A percentile compares a stretch with the other conserved stretches of the same genome.
phyloP scores from a whole-genome alignment of 306 rosid genomes.

The Casuarina equisetifolia region DNA sequence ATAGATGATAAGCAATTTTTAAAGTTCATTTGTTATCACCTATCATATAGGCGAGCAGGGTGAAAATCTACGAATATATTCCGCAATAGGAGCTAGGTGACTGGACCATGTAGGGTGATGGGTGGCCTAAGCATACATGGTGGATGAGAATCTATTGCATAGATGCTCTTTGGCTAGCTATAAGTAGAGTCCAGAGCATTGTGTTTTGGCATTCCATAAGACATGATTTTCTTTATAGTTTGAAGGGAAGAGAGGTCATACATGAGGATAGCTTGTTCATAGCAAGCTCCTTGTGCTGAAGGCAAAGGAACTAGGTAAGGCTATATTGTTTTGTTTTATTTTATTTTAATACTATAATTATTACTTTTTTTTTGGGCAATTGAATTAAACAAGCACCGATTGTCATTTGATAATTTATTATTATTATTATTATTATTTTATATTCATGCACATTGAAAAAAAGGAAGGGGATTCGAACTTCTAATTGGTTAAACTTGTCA shows the following conservation, averaged over 20 bases:
- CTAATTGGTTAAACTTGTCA: too few relatives aligned
- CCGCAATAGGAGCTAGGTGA: slow-evolving; percentile 22
- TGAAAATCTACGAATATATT: slow-evolving; percentile 44
- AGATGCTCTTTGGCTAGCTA: slow-evolving; percentile 25
- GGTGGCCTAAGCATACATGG: background rate
- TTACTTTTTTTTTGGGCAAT: too few relatives aligned
- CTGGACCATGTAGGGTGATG: slow-evolving; percentile 14
- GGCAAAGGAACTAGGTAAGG: too few relatives aligned
- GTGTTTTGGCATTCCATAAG: background rate
- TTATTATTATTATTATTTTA: too few relatives aligned
- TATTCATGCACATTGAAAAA: too few relatives aligned
- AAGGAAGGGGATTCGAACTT: too few relatives aligned
- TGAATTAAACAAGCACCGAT: too few relatives aligned
- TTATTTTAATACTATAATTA: too few relatives aligned
- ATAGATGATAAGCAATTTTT: slow-evolving; percentile 15
- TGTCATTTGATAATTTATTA: too few relatives aligned
- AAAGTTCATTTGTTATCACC: slow-evolving; percentile 13
- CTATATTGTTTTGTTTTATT: too few relatives aligned
- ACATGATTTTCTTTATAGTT: background rate
- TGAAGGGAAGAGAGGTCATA: slow-evolving; percentile 41
- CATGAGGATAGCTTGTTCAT: slow-evolving; percentile 58
- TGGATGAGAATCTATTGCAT: slow-evolving; percentile 2
- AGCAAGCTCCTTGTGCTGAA: too few relatives aligned
- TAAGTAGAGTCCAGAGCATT: slow-evolving; percentile 18
- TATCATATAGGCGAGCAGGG: slow-evolving; percentile 35